These are phyloP conservation scores for Oemleria cerasiformis DNA, from an alignment of 306 rosid species.

Conservation along the genomic window DNA sequence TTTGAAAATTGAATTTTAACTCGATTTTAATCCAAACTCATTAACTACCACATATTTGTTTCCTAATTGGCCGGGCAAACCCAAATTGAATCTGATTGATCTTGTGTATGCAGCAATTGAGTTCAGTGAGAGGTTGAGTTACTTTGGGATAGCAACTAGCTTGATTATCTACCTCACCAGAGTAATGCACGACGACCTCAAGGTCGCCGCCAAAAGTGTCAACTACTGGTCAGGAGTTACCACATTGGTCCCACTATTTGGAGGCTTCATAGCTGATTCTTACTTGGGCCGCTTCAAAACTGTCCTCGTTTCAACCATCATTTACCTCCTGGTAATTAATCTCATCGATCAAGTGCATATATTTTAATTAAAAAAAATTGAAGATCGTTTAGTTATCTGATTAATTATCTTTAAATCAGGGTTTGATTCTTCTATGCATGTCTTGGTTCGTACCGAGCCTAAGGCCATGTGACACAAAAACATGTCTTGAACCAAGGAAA, in stretches of 20 bases:
- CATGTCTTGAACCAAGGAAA: slow-evolving; percentile 56
- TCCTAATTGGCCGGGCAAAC: too few relatives aligned
- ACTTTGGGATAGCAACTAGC: slow-evolving; percentile 82
- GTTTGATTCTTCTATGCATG: slow-evolving; percentile 62
- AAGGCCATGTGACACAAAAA: slow-evolving; percentile 45
- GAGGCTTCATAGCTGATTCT: slow-evolving; percentile 94
- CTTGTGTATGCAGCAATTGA: slow-evolving; percentile 62
- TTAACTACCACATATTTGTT: too few relatives aligned
- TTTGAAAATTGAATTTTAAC: not conserved
- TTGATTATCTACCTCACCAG: slow-evolving; percentile 75
- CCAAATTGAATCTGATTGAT: not conserved
- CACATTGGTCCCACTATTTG: slow-evolving; percentile 75
- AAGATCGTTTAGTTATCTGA: not conserved
- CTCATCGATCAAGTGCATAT: not conserved
- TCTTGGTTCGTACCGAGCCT: slow-evolving; percentile 78
- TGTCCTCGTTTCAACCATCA: slow-evolving; percentile 51
- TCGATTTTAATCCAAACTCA: not conserved
- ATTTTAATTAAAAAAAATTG: not conserved
- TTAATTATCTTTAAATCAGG: slow-evolving; percentile 38
- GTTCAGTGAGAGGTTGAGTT: slow-evolving; percentile 87
- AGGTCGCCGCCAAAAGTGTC: slow-evolving; percentile 78
- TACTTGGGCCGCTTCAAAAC: slow-evolving; percentile 80
- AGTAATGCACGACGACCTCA: slow-evolving; percentile 72
- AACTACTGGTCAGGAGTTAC: slow-evolving; percentile 91
- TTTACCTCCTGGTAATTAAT: slow-evolving; percentile 61